Base-by-base conservation (phyloP, 2,329 filamentous ascomycete species). In the Pestalotiopsis sp. region DNA sequence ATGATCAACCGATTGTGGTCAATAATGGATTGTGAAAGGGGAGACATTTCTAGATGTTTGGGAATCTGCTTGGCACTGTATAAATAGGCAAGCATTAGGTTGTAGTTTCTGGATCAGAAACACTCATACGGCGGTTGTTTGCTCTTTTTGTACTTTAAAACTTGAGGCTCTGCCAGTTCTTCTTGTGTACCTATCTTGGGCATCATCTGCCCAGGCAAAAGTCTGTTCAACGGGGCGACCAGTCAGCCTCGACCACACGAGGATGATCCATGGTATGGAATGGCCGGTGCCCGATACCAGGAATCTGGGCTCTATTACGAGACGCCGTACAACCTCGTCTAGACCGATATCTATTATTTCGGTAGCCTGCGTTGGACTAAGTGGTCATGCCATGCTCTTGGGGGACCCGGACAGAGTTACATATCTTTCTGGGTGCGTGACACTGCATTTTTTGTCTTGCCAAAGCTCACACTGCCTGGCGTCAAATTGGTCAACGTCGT, bases 1-100 rank as follows among this genome's bases (percentile, higher is more conserved):
- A 75, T 69, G 66, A 36, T 59, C 12, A 59, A 13, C 20, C 12
- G 11, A n/a, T 31, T n/a, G 17, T 52, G 45, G 9, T 52, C 45
- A 52, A 52, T 9, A 52, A 52, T 9, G 3, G 20, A n/a, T 1
- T 52, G 45, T n/a, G 45, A 52, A n/a, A 7, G 9, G 3, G 45
- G 45, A 3, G 45, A 17, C 45, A 52, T 52, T 52, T n/a, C n/a
- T 3, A 9, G 23, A n/a, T n/a, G 3, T 23, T 17, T 52, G 20
- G 20, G 9, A 9, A 2, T 3, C 20, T 52, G 45, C n/a, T 23
- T n/a, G 7, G 17, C 17, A 52, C 17, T 52, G 17, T 9, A 52
- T 11, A 52, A 23, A n/a, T 52, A 52, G 45, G 20, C 45, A 52
- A 52, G 17, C 45, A 52, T 52, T 6, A 52, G 45, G 11, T 9